These are phyloP conservation scores for Rhynchosporium secalis DNA, from an alignment of 2,329 filamentous ascomycete species.

Conservation along the genomic window DNA sequence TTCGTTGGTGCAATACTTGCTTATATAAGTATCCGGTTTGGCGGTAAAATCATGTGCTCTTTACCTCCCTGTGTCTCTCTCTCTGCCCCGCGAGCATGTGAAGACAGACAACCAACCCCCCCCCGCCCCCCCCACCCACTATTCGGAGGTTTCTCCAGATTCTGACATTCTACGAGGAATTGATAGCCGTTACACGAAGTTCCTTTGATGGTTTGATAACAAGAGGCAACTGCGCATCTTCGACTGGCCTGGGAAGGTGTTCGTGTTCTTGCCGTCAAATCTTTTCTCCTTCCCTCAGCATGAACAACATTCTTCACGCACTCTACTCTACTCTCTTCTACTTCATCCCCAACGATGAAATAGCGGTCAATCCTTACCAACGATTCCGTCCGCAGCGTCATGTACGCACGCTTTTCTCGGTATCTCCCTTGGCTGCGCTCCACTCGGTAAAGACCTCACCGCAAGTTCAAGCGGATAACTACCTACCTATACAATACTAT, in stretches of 20 bases:
- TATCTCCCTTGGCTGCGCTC: not conserved
- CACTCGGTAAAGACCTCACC: conserved; percentile 15
- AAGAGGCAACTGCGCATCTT: too few relatives aligned
- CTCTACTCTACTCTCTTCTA: not conserved
- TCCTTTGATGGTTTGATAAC: too few relatives aligned
- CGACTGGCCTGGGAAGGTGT: too few relatives aligned
- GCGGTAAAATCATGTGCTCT: too few relatives aligned
- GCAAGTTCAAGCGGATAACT: conserved; percentile 13
- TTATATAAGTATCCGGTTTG: too few relatives aligned
- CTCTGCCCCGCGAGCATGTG: not conserved
- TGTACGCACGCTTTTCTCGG: not conserved
- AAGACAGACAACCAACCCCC: not conserved
- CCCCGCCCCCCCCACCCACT: not conserved
- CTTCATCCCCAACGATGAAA: conserved; percentile 12
- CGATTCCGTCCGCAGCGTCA: conserved; percentile 11
- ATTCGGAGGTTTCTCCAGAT: not conserved
- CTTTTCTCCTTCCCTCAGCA: not conserved
- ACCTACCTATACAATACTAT: too few relatives aligned
- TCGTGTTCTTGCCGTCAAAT: too few relatives aligned
- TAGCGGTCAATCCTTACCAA: conserved; percentile 20
- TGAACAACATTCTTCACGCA: not conserved
- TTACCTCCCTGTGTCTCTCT: not conserved
- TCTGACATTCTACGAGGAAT: not conserved
- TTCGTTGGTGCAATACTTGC: too few relatives aligned
- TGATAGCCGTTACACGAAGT: too few relatives aligned